phyloP scores from a whole-genome alignment of 306 rosid species.

The Hippophae tibetana region DNA sequence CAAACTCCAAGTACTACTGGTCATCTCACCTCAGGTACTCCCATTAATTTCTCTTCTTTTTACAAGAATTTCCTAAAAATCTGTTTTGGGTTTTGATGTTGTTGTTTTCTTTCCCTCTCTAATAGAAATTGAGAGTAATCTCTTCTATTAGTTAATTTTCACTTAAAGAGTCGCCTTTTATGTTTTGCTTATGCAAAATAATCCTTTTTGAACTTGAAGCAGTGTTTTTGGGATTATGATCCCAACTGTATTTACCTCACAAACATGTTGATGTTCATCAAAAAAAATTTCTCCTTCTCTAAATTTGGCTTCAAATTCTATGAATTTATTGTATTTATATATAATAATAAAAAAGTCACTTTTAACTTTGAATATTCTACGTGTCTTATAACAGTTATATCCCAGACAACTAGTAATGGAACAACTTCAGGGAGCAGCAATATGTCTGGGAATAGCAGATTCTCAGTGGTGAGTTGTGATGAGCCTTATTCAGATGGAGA shows the following conservation, averaged over 20 bases:
- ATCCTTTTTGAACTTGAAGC: not conserved
- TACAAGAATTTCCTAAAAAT: conserved; percentile 2
- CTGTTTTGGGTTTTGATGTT: conserved; percentile 11
- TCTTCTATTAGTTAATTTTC: not conserved
- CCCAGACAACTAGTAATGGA: conserved; percentile 41
- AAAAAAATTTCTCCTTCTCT: not conserved
- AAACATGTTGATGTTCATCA: not conserved
- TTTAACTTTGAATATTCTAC: not conserved
- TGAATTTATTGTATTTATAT: conserved; percentile 1
- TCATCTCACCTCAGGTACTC: conserved; percentile 39
- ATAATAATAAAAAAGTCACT: not conserved
- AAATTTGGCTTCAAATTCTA: not conserved
- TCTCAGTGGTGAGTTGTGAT: conserved; percentile 47
- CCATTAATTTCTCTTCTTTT: not conserved
- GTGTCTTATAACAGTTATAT: conserved; percentile 26
- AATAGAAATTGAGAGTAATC: not conserved
- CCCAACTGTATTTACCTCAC: not conserved
- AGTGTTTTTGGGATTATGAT: not conserved
- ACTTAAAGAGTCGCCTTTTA: too few relatives aligned
- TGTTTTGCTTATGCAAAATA: not conserved
- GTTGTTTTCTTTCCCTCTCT: not conserved
- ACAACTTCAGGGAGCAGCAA: conserved; percentile 41
- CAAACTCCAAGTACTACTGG: conserved; percentile 37
- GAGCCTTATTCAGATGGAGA: conserved; percentile 45
- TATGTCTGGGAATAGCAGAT: conserved; percentile 45